These are phyloP conservation scores for Balamuthia mandrillaris DNA, from an alignment of 208 protist species.

Conservation along the genomic window DNA sequence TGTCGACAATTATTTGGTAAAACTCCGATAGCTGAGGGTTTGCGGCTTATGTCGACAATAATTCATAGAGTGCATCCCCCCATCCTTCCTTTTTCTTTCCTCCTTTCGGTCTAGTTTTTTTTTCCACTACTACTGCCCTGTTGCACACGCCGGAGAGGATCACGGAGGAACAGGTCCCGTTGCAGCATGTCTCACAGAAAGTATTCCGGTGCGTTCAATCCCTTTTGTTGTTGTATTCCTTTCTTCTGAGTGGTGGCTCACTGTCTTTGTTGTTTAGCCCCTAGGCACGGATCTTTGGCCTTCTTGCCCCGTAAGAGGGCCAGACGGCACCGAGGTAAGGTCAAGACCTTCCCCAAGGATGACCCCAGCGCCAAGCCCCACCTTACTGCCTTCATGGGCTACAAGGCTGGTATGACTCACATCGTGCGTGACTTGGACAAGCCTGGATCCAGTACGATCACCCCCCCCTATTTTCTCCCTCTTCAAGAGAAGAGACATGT, in stretches of 20 bases:
- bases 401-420: constrained; percentile 99
- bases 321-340: constrained; percentile 82
- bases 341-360: constrained; percentile 90
- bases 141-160: too few species aligned
- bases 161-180: too few species aligned
- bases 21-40: too few species aligned
- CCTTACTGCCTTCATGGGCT: constrained; percentile 96
- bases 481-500: too few species aligned
- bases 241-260: too few species aligned
- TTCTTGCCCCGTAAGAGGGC: constrained; percentile 96
- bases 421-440: constrained; percentile 96
- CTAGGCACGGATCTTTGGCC: constrained; percentile 95
- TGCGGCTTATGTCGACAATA: too few species aligned
- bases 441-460: constrained; percentile 75
- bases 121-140: too few species aligned
- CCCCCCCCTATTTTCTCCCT: background rate
- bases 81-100: too few species aligned
- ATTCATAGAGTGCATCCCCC: too few species aligned
- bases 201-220: background rate
- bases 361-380: constrained; percentile 86
- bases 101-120: too few species aligned
- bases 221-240: background rate
- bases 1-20: too few species aligned
- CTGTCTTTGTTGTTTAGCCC: constrained; percentile 54
- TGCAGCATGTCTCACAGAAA: constrained; percentile 27